Conservation (phyloP, 129 eudicot genomes). For the Solidago caesia region DNA sequence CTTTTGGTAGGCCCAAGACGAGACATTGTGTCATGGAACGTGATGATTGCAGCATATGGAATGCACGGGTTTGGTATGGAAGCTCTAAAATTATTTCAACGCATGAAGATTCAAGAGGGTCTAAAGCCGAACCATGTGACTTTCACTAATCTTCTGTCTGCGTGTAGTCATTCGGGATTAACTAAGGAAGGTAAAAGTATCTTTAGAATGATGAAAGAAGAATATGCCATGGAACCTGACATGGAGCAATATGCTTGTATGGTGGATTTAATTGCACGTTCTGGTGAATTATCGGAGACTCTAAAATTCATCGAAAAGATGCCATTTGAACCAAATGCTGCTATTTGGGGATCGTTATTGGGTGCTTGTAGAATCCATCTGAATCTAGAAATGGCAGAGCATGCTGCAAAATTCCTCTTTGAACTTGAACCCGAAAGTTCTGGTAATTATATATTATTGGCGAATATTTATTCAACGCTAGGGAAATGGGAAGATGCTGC, state of each 20-base stretch:
- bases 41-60: conserved; percentile 40
- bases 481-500: conserved; percentile 43
- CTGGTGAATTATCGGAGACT: conserved; percentile 34
- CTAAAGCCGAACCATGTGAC: conserved; percentile 37
- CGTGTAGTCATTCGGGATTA: conserved; percentile 48
- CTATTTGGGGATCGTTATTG: conserved; percentile 43
- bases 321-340: conserved; percentile 47
- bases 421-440: conserved; percentile 37
- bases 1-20: conserved; percentile 23
- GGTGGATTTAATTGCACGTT: conserved; percentile 43
- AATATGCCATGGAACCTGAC: conserved; percentile 29
- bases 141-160: conserved; percentile 38
- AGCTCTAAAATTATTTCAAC: conserved; percentile 29
- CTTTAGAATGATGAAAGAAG: conserved; percentile 35
- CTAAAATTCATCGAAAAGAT: conserved; percentile 38
- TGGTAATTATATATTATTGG: conserved; percentile 41
- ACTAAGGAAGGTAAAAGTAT: conserved; percentile 19
- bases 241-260: conserved; percentile 48
- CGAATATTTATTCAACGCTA: conserved; percentile 39
- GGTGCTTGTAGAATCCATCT: conserved; percentile 45
- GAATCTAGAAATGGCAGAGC: conserved; percentile 42
- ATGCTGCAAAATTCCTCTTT: conserved; percentile 38
- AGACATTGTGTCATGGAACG: conserved; percentile 43
- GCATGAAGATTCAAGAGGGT: conserved; percentile 28
- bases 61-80: conserved; percentile 40